Evolutionary conservation across 2,329 filamentous ascomycete genomes (phyloP).

Genomic region (Fusarium circinatum): DNA sequence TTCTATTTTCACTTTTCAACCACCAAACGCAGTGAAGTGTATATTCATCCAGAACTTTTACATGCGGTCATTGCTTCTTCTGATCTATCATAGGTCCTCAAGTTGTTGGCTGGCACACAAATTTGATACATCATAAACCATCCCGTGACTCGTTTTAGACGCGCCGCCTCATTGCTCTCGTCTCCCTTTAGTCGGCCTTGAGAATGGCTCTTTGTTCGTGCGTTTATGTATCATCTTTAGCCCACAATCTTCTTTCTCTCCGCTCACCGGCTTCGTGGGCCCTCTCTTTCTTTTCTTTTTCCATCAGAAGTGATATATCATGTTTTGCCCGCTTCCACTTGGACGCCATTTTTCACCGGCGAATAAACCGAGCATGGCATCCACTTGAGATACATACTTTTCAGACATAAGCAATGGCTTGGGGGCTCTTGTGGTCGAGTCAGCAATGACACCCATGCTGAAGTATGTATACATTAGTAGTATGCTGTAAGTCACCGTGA

Average conservation of each 20-base stretch:
- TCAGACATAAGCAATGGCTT: slow-evolving; percentile 5
- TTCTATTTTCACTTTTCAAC: neutral
- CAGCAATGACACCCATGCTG: neutral
- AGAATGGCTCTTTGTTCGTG: neutral
- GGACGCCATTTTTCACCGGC: slow-evolving; percentile 5
- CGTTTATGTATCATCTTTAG: neutral
- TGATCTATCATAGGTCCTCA: neutral
- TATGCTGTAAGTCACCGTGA: neutral
- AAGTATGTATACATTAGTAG: neutral
- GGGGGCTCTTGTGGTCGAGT: neutral
- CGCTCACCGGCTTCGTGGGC: slow-evolving; percentile 18
- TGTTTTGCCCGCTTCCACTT: neutral
- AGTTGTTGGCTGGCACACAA: neutral
- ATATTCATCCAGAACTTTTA: neutral
- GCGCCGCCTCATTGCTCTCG: slow-evolving; percentile 2
- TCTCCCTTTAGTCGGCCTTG: slow-evolving; percentile 4
- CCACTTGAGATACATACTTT: slow-evolving; percentile 5
- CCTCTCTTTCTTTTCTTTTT: slow-evolving; percentile 8
- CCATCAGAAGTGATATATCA: slow-evolving; percentile 30
- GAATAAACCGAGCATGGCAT: slow-evolving; percentile 11
- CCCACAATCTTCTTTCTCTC: neutral
- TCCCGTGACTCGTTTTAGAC: slow-evolving; percentile 23
- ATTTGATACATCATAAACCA: slow-evolving; percentile 36
- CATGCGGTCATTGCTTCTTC: neutral
- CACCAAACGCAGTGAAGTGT: neutral